Percentiles rank a stretch among this genome's conserved stretches.
Evolutionary conservation across 805 yeast genomes (phyloP).

Genomic region (Zygosaccharomyces siamensis): DNA sequence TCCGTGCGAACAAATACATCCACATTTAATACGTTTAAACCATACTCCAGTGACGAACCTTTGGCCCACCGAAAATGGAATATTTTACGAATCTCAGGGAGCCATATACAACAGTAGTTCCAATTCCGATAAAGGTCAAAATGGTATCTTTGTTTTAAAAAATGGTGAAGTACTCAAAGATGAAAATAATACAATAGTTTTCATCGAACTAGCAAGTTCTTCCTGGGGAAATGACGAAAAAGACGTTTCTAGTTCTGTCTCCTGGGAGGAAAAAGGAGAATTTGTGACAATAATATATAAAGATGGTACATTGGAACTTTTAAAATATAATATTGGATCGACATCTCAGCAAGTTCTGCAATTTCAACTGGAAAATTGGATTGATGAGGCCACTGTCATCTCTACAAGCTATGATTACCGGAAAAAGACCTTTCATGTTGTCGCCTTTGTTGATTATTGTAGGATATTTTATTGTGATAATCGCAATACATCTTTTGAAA

Average conservation of each 20-base stretch:
- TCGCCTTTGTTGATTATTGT: not conserved
- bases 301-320: constrained; percentile 3
- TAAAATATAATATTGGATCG: not conserved
- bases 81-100: constrained; percentile 9
- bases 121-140: not conserved
- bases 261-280: not conserved
- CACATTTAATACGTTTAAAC: not conserved
- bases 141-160: constrained; percentile 6
- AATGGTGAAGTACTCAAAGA: constrained; percentile 1
- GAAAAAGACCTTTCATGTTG: constrained; percentile 1
- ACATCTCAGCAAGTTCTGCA: not conserved
- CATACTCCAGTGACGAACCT: constrained; percentile 6
- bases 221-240: not conserved
- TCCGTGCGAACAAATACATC: not conserved
- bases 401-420: constrained; percentile 3
- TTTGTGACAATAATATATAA: not conserved
- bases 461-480: constrained; percentile 2
- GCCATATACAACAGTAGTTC: constrained; percentile 3
- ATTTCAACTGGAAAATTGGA: not conserved
- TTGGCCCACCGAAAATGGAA: constrained; percentile 9
- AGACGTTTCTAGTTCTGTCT: not conserved
- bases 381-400: constrained; percentile 1
- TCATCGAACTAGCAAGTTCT: not conserved
- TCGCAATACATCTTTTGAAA: not conserved
- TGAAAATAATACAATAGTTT: constrained; percentile 1